Evolutionary conservation across 768 basidiomycete species (phyloP).

Genomic region (Hypholoma sublateritium): DNA sequence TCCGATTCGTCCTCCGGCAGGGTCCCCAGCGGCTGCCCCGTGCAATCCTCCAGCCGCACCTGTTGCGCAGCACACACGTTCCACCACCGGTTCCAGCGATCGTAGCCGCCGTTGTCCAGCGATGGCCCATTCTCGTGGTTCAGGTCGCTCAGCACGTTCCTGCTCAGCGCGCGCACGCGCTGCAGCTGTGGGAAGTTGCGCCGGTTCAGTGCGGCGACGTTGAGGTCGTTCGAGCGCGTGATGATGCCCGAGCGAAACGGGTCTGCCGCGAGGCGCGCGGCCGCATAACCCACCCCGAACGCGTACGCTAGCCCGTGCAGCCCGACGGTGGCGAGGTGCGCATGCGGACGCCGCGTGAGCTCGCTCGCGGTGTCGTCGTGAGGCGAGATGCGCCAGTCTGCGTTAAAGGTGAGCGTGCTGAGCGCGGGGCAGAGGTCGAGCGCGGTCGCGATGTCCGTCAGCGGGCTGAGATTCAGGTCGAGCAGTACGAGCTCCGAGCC

Average conservation of each 20-base stretch:
- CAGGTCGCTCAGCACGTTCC: constrained; percentile 54
- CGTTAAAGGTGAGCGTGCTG: constrained; percentile 67
- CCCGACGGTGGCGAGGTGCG: constrained; percentile 59
- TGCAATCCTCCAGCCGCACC: constrained; percentile 74
- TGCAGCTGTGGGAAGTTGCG: constrained; percentile 61
- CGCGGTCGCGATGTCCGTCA: constrained; percentile 55
- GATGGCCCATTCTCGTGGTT: constrained; percentile 53
- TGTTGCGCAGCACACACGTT: constrained; percentile 45
- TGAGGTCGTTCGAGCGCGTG: constrained; percentile 63
- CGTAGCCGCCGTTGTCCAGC: constrained; percentile 38
- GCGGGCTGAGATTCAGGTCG: constrained; percentile 60
- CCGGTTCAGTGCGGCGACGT: constrained; percentile 53
- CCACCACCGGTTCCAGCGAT: constrained; percentile 75
- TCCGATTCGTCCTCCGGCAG: constrained; percentile 39
- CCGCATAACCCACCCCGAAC: constrained; percentile 62
- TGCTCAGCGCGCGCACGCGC: constrained; percentile 58
- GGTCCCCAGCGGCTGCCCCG: constrained; percentile 60
- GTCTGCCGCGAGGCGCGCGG: constrained; percentile 38
- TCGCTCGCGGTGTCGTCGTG: constrained; percentile 32
- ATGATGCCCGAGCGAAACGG: constrained; percentile 44
- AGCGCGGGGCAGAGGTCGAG: constrained; percentile 67
- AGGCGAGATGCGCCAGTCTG: constrained; percentile 62
- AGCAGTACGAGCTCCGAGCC: constrained; percentile 60
- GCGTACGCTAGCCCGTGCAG: constrained; percentile 69
- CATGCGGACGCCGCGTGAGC: constrained; percentile 53